These are phyloP conservation scores for Leishmania braziliensis DNA, from an alignment of 208 protist genomes.

Conservation along the genomic window DNA sequence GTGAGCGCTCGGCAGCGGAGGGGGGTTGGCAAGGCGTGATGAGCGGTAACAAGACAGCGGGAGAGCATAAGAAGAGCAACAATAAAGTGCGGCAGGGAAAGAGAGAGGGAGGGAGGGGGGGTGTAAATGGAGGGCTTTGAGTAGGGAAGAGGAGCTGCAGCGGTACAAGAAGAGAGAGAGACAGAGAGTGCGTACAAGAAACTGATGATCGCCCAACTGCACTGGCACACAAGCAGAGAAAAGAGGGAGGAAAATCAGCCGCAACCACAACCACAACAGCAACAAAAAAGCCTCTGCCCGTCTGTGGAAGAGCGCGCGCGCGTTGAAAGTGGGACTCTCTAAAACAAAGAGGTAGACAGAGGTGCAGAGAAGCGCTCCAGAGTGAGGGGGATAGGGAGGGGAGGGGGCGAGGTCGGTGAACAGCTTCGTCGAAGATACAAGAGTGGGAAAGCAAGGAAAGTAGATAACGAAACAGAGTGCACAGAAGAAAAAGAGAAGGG, in stretches of 20 bases:
- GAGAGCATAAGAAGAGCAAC: not conserved
- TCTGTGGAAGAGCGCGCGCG: not conserved
- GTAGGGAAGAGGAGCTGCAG: not conserved
- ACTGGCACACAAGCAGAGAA: too few species aligned
- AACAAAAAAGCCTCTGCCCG: not conserved
- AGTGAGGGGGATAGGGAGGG: too few species aligned
- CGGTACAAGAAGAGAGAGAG: too few species aligned
- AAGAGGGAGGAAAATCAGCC: too few species aligned
- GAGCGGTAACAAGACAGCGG: not conserved
- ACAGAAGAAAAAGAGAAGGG: not conserved
- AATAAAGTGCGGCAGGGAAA: not conserved
- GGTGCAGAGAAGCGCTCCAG: not conserved
- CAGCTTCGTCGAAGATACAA: not conserved
- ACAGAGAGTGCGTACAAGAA: too few species aligned
- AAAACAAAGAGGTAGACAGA: not conserved
- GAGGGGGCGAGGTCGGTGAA: too few species aligned
- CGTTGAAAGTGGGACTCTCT: not conserved
- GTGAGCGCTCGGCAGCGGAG: not conserved
- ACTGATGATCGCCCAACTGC: too few species aligned
- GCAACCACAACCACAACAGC: too few species aligned
- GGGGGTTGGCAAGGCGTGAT: not conserved
- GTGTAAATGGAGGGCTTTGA: not conserved
- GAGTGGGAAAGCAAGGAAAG: not conserved
- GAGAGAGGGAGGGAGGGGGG: not conserved
- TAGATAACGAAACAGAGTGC: too few species aligned